Percentiles rank a stretch among this genome's conserved stretches.
Evolutionary conservation across 371 early-diverging fungal genomes (phyloP).

Genomic region (Caulochytrium protostelioides): DNA sequence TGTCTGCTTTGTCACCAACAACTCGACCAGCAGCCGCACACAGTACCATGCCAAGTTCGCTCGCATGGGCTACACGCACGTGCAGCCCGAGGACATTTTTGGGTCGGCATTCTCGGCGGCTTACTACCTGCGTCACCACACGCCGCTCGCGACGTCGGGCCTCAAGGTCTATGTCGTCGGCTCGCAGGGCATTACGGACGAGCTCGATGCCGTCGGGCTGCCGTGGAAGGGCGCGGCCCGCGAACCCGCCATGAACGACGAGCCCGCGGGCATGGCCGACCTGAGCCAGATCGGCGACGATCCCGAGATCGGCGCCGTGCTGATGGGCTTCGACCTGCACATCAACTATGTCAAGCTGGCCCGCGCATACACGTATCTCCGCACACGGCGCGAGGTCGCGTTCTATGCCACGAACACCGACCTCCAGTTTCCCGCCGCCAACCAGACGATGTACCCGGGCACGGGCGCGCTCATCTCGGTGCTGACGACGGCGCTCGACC

Average conservation of each 20-base stretch:
- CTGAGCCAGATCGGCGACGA: conserved; percentile 29
- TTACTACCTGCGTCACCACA: conserved; percentile 60
- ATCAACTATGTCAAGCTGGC: conserved; percentile 76
- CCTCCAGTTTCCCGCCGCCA: conserved; percentile 60
- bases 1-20: conserved; percentile 86
- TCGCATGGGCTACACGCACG: neutral
- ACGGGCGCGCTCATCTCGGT: conserved; percentile 64
- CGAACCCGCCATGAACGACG: conserved; percentile 30
- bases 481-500: conserved; percentile 41
- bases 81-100: conserved; percentile 64
- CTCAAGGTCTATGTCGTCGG: conserved; percentile 81
- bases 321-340: conserved; percentile 60
- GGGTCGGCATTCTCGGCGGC: conserved; percentile 88
- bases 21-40: conserved; percentile 68
- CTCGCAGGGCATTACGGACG: conserved; percentile 65
- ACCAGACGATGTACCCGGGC: conserved; percentile 53
- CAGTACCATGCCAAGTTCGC: conserved; percentile 61
- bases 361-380: conserved; percentile 65
- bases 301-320: conserved; percentile 55
- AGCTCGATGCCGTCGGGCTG: conserved; percentile 25
- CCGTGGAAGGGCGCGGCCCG: conserved; percentile 4
- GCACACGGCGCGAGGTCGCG: conserved; percentile 38
- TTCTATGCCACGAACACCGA: conserved; percentile 90
- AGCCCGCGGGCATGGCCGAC: conserved; percentile 20
- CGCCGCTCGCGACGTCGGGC: conserved; percentile 60